These are phyloP conservation scores for Chlamydomonas sp. DNA, from an alignment of 139 green algal genomes.

Conservation along the genomic window DNA sequence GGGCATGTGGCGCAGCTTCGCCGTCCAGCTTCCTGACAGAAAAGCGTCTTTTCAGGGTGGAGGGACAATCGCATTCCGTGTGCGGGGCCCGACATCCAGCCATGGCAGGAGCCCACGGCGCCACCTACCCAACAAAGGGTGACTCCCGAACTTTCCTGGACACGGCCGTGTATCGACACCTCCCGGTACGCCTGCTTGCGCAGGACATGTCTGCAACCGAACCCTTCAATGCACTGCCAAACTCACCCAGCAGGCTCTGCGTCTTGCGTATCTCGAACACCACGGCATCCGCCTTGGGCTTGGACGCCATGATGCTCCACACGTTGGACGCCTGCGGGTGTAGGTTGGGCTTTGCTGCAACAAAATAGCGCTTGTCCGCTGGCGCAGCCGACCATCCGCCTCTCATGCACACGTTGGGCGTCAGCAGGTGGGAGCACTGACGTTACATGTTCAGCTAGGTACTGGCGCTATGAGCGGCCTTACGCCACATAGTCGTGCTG, in stretches of 20 bases:
- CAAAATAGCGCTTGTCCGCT: neutral
- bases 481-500: no score
- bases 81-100: no score
- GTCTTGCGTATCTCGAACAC: constrained; percentile 49
- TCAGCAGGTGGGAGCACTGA: neutral
- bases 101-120: neutral
- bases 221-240: neutral
- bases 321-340: constrained; percentile 56
- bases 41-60: no score
- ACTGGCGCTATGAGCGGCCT: neutral
- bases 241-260: constrained; percentile 50
- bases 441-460: neutral
- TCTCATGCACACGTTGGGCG: neutral
- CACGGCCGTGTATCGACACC: neutral
- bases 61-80: no score
- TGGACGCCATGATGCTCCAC: constrained; percentile 55
- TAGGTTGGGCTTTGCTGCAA: no score
- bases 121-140: neutral
- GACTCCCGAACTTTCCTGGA: neutral
- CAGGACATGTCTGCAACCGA: neutral
- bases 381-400: neutral
- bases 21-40: no score
- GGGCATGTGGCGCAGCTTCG: no score
- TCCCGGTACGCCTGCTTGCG: neutral
- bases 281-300: constrained; percentile 59